phyloP scores from a whole-genome alignment of 2,329 filamentous ascomycete genomes.

The Juglanconis sp. region DNA sequence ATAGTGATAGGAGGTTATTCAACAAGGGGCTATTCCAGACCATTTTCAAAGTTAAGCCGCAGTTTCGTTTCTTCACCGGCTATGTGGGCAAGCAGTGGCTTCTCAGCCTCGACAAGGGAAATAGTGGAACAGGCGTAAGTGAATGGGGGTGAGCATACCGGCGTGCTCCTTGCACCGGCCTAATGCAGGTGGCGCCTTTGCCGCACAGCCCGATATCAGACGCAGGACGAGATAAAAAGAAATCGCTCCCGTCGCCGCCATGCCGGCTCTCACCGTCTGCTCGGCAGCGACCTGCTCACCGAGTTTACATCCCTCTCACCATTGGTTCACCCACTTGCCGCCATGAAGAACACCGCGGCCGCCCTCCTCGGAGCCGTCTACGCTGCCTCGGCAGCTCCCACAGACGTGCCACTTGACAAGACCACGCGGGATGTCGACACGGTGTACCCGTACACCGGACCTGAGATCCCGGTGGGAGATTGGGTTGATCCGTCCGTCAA shows the following conservation, averaged over 20 bases:
- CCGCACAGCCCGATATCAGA: not conserved
- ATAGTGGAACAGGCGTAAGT: not conserved
- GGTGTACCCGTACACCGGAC: conserved; percentile 45
- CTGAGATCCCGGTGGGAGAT: conserved; percentile 45
- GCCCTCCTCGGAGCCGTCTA: conserved; percentile 2
- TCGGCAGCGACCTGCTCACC: not conserved
- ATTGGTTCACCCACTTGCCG: not conserved
- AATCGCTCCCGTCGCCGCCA: not conserved
- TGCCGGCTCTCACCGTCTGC: not conserved
- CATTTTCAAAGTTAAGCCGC: no score
- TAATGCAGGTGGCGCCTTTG: conserved; percentile 1
- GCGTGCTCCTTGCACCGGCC: not conserved
- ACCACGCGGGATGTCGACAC: conserved; percentile 34
- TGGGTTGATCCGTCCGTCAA: conserved; percentile 49
- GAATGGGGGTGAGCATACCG: not conserved
- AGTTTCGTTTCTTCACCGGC: no score
- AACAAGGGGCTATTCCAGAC: no score
- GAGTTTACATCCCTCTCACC: not conserved
- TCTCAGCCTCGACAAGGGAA: not conserved
- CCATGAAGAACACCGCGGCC: not conserved
- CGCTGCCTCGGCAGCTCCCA: conserved; percentile 3
- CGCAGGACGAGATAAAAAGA: not conserved
- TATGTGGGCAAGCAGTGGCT: no score
- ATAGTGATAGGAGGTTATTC: no score
- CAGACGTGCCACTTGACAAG: not conserved